Evolutionary conservation across 2,329 filamentous ascomycete species (phyloP), one percentile per base, ranked within the genome.

Genomic region (Aspergillus sp.): DNA sequence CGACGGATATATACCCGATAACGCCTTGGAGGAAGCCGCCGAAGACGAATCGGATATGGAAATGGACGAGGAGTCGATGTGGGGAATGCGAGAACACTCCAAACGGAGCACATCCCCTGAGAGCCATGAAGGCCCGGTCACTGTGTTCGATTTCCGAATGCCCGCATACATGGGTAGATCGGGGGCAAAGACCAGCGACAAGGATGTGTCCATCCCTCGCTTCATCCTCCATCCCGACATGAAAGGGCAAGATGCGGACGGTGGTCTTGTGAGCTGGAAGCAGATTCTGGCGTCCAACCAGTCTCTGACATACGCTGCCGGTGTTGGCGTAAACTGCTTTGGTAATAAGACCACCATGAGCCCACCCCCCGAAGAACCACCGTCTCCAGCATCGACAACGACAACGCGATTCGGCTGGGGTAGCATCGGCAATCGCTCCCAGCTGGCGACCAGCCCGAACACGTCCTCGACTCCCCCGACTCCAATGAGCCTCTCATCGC

Each of bases 221-320:
- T 75, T 77, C 54, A 64, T 69, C 14, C 69, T 77, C 13, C 65
- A 62, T 16, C 74, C 75, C 9, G 75, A 78, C 59, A 65, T 76
- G 23, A 50, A 65, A 1, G 72, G 72, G 17, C 68, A 70, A 46
- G 74, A 78, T 50, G 64, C 66, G 7, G 74, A 77, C 36, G 75
- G 75, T 21, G 75, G 75, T 7, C 57, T 78, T 44, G 58, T 76
- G 42, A 71, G 67, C 38, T 77, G 75, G 74, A 75, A 71, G 52
- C 72, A 78, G 49, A 59, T 77, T 5, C 64, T 77, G 23, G 64
- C 69, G 13, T 67, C 72, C 17, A 74, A 71, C 34, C 73, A 73
- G 58, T 73, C 71, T 46, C 60, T 69, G 20, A 66, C 64, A 25
- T 74, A 71, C 52, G 64, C 68, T 9, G 64, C 69, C 1, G 69